Conservation (phyloP, 768 basidiomycete genomes). For the Tricholoma matsutake region DNA sequence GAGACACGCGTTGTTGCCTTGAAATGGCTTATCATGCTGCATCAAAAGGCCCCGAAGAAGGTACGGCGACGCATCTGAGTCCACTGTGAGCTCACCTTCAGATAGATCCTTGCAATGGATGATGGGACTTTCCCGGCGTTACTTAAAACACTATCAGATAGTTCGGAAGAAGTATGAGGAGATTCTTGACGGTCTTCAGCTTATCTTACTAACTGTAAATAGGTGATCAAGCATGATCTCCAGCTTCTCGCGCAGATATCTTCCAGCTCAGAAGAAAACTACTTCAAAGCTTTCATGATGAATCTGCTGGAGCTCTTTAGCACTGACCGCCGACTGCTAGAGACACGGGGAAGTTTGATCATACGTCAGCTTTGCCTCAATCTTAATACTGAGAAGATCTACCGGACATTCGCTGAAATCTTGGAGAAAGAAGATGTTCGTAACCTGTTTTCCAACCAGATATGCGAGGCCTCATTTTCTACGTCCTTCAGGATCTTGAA, state of each 20-base stretch:
- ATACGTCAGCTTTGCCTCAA: conserved; percentile 93
- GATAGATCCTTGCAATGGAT: conserved; percentile 90
- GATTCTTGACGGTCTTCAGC: neutral
- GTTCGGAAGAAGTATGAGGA: conserved; percentile 79
- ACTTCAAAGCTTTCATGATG: conserved; percentile 94
- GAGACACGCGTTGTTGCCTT: conserved; percentile 94
- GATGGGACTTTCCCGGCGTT: conserved; percentile 96
- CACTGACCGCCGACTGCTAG: conserved; percentile 86
- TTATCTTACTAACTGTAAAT: neutral
- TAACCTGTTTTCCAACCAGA: neutral
- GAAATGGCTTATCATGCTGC: conserved; percentile 98
- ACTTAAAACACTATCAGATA: conserved; percentile 93
- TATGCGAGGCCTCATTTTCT: neutral
- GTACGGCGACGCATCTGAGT: conserved; percentile 33
- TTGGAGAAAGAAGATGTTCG: conserved; percentile 95
- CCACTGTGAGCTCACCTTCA: neutral
- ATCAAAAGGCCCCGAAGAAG: conserved; percentile 96
- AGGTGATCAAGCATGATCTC: conserved; percentile 96
- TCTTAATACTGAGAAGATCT: conserved; percentile 93
- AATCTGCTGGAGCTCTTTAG: conserved; percentile 93
- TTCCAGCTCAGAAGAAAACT: conserved; percentile 90
- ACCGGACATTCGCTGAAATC: conserved; percentile 94
- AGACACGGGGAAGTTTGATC: conserved; percentile 91
- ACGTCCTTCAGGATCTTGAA: conserved; percentile 74
- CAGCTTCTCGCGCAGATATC: conserved; percentile 97